phyloP scores from a whole-genome alignment of 2,329 filamentous ascomycete species.

The Fusarium stilboides region DNA sequence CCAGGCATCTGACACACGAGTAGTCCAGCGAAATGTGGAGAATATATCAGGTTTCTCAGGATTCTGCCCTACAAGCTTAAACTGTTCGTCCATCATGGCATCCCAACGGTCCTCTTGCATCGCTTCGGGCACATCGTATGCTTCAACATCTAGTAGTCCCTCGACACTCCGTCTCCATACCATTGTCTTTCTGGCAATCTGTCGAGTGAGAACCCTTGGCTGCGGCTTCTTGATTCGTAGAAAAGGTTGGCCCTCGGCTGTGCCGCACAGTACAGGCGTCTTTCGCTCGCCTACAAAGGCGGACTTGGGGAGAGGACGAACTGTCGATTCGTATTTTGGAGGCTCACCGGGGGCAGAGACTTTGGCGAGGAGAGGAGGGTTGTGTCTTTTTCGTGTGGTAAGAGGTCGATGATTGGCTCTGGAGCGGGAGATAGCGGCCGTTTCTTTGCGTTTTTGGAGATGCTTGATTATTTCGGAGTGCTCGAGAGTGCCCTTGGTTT shows the following conservation, averaged over 20 bases:
- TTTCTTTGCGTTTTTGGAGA: conserved; percentile 53
- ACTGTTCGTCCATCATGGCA: conserved; percentile 48
- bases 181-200: conserved; percentile 67
- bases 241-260: conserved; percentile 72
- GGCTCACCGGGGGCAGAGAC: conserved; percentile 53
- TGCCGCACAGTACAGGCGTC: conserved; percentile 70
- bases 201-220: conserved; percentile 68
- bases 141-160: conserved; percentile 57
- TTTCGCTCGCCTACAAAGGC: conserved; percentile 58
- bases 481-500: conserved; percentile 57
- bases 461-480: conserved; percentile 60
- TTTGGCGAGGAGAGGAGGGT: conserved; percentile 53
- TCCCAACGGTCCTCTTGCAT: conserved; percentile 67
- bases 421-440: conserved; percentile 44
- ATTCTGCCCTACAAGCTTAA: not conserved
- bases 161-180: conserved; percentile 61
- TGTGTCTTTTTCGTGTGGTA: conserved; percentile 28
- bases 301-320: conserved; percentile 64
- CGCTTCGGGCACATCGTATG: conserved; percentile 53
- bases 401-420: conserved; percentile 22
- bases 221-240: conserved; percentile 78
- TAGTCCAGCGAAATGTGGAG: conserved; percentile 52
- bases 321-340: conserved; percentile 64
- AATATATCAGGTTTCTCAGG: conserved; percentile 5
- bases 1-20: conserved; percentile 54